Percentiles rank a stretch among this genome's conserved stretches.
Evolutionary conservation across 345 rosid species (phyloP).

Genomic region (Microcos paniculata): DNA sequence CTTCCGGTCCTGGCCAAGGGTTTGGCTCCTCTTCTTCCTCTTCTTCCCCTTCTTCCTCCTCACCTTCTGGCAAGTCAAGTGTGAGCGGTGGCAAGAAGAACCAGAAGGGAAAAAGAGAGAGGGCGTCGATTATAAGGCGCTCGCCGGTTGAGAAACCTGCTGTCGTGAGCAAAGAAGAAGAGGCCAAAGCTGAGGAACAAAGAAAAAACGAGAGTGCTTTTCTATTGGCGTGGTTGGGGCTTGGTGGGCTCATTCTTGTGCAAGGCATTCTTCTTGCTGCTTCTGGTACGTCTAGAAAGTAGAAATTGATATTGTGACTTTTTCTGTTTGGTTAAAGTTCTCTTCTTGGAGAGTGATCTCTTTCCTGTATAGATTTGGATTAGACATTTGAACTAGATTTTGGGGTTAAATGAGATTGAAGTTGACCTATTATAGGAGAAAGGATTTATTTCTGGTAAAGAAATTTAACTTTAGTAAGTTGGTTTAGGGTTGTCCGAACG

Average conservation of each 20-base stretch:
- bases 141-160: conserved; percentile 67
- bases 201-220: conserved; percentile 77
- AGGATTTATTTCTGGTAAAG: background rate
- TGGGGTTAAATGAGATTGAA: background rate
- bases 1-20: conserved; percentile 50
- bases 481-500: background rate
- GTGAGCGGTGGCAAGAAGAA: conserved; percentile 36
- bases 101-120: conserved; percentile 46
- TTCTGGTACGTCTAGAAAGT: conserved; percentile 48
- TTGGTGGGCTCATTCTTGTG: conserved; percentile 66
- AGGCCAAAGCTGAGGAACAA: conserved; percentile 56
- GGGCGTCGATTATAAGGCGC: conserved; percentile 53
- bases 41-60: conserved; percentile 24
- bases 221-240: conserved; percentile 82
- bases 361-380: background rate
- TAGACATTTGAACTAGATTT: background rate
- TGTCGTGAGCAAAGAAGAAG: conserved; percentile 48
- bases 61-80: conserved; percentile 26
- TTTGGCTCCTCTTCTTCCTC: conserved; percentile 47
- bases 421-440: background rate
- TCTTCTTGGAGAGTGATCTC: background rate
- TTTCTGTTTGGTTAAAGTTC: background rate
- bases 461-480: background rate
- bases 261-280: conserved; percentile 74
- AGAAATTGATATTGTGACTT: background rate